phyloP scores from a whole-genome alignment of 2,329 filamentous ascomycete species.

The Ophiostoma perfectum region DNA sequence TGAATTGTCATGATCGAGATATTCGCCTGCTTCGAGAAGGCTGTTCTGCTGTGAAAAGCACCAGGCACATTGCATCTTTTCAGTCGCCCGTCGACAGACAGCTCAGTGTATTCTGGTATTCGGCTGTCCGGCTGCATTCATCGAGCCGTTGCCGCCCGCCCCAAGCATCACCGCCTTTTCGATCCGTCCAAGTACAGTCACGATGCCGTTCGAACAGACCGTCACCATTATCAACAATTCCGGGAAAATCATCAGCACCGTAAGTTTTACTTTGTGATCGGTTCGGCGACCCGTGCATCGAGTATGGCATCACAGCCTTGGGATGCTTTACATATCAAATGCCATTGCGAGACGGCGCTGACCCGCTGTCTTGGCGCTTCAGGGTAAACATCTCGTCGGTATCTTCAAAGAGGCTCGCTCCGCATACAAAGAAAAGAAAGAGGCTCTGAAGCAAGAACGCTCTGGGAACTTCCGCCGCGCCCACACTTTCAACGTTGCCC shows the following conservation, averaged over 20 bases:
- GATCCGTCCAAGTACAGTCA: slow-evolving; percentile 21
- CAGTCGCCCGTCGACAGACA: not conserved
- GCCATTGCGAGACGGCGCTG: no score
- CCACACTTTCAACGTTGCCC: slow-evolving; percentile 40
- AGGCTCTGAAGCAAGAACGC: slow-evolving; percentile 62
- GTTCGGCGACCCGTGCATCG: no score
- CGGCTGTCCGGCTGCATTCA: no score
- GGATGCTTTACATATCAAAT: no score
- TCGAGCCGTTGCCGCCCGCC: not conserved
- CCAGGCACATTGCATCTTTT: not conserved
- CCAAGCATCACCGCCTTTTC: not conserved
- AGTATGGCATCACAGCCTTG: no score
- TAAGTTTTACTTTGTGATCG: slow-evolving; percentile 39
- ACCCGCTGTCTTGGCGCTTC: slow-evolving; percentile 10
- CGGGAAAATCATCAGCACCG: slow-evolving; percentile 84
- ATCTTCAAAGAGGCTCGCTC: slow-evolving; percentile 90
- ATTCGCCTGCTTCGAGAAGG: not conserved
- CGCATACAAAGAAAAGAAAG: slow-evolving; percentile 66
- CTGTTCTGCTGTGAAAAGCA: slow-evolving; percentile 9
- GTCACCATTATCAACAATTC: slow-evolving; percentile 87
- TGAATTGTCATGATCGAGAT: slow-evolving; percentile 9
- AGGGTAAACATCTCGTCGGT: slow-evolving; percentile 85
- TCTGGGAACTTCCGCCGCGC: slow-evolving; percentile 49
- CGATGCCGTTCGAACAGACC: slow-evolving; percentile 56
- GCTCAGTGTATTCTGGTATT: not conserved